These are phyloP conservation scores for Colletotrichum sansevieriae DNA, from an alignment of 2,329 filamentous ascomycete genomes.

Conservation along the genomic window DNA sequence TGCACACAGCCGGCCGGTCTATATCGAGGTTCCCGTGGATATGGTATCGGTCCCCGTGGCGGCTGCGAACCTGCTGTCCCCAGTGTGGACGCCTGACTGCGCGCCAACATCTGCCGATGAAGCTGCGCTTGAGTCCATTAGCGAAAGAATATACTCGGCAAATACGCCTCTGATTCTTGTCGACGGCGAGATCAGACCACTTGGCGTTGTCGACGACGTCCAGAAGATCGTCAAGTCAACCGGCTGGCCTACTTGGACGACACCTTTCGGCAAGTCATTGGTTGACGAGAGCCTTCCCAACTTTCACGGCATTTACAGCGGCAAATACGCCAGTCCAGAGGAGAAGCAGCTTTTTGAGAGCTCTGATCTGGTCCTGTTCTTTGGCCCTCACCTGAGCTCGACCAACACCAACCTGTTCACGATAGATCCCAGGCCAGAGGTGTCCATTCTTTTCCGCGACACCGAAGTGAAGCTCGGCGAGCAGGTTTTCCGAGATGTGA, in stretches of 20 bases:
- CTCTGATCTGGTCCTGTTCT: constrained; percentile 40
- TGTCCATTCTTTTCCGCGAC: constrained; percentile 47
- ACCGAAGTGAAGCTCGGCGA: constrained; percentile 42
- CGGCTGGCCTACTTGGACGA: constrained; percentile 31
- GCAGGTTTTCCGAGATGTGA: constrained; percentile 49
- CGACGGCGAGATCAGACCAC: constrained; percentile 21
- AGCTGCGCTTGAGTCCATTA: constrained; percentile 49
- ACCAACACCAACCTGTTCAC: constrained; percentile 24
- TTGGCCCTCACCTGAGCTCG: constrained; percentile 30
- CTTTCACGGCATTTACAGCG: constrained; percentile 18
- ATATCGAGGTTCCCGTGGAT: constrained; percentile 68
- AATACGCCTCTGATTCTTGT: constrained; percentile 20
- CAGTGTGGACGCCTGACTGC: constrained; percentile 43
- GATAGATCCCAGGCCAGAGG: constrained; percentile 1
- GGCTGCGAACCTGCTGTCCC: constrained; percentile 48
- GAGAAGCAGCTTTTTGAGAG: constrained; percentile 5
- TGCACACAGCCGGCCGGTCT: constrained; percentile 66
- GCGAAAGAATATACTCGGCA: constrained; percentile 55
- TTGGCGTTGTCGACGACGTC: constrained; percentile 15
- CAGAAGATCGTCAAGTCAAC: constrained; percentile 9
- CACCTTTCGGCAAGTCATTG: constrained; percentile 19
- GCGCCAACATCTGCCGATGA: constrained; percentile 43
- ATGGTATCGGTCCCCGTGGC: constrained; percentile 57
- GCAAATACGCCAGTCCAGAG: constrained; percentile 44
- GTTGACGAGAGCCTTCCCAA: constrained; percentile 24